A percentile compares a stretch with the other conserved stretches of the same genome.
These are phyloP conservation scores for Afroboletus lepidellus DNA, from an alignment of 1,284 basidiomycete species.

Conservation along the genomic window DNA sequence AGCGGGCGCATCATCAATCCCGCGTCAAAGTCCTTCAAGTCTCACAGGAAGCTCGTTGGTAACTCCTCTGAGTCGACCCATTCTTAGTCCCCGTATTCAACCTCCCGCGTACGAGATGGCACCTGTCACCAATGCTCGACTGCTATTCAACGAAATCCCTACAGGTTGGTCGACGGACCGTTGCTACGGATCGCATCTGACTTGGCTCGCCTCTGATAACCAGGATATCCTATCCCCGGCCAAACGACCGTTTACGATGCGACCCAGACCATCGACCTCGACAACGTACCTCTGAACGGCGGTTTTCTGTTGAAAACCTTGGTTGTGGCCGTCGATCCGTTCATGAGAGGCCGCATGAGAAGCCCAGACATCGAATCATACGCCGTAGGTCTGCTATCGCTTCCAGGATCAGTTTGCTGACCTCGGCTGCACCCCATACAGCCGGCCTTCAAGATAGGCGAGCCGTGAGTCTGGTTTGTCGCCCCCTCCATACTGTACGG, in stretches of 20 bases:
- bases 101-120: neutral
- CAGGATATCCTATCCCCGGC: conserved; percentile 30
- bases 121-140: conserved; percentile 14
- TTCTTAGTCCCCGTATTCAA: neutral
- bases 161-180: conserved; percentile 1
- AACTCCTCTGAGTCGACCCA: neutral
- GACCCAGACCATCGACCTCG: conserved; percentile 38
- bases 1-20: neutral
- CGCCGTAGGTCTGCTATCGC: neutral
- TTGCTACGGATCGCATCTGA: too few relatives aligned
- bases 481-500: neutral
- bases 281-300: conserved; percentile 36
- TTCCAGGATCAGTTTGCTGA: neutral
- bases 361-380: neutral
- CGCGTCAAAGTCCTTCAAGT: neutral
- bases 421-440: neutral
- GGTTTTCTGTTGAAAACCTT: conserved; percentile 40
- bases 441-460: conserved; percentile 1
- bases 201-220: neutral
- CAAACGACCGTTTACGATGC: conserved; percentile 19
- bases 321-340: conserved; percentile 37
- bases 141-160: conserved; percentile 14
- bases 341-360: conserved; percentile 6
- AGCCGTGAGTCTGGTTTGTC: neutral
- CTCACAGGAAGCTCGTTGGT: neutral